Evolutionary conservation across 2,329 filamentous ascomycete species (phyloP), one percentile per base, ranked within the genome.

Genomic region (Fusarium ramigenum): DNA sequence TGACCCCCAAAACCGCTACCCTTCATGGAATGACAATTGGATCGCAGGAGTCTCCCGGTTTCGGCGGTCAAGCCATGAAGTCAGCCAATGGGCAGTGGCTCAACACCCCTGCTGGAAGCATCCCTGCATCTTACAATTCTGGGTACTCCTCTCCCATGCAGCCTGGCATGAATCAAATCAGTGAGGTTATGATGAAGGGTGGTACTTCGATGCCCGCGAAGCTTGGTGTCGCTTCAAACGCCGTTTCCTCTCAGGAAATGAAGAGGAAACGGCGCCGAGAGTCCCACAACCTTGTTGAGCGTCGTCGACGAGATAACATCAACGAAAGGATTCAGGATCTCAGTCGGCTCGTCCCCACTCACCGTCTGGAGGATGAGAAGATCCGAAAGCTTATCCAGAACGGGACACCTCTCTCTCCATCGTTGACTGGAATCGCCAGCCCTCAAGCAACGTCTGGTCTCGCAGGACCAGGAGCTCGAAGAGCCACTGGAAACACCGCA

Each of bases 301-400:
- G 96, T 63, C 92, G 96, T 58, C 92, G 96, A 70, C 91, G 96
- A 70, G 96, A 98, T 84, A 98, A 98, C 80, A 99, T 99, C 86
- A 99, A 99, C 77, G 96, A 99, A 83, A 91, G 96, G 47, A 99
- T 99, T 72, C 96, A 98, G 79, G 96, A 99, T 79, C 88, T 99
- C 12, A 97, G 96, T 79, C 94, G 95, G 78, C 89, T 99, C 23
- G 96, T 99, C 5, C 96, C 96, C 30, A 88, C 92, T 69, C 96
- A 99, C 82, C 92, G 96, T 69, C 87, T 99, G 5, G 96, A 99
- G 78, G 96, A 98, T 79, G 96, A 99, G 83, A 98, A 97, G 84
- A 93, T 98, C 53, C 92, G 95, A 75, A 98, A 98, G 84, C 92
- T 97, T 79, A 92, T 98, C 60, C 91, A 96, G 78, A 98, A 95